phyloP scores from a whole-genome alignment of 352 stramenopile species.

The Globisporangium acanthophoron region DNA sequence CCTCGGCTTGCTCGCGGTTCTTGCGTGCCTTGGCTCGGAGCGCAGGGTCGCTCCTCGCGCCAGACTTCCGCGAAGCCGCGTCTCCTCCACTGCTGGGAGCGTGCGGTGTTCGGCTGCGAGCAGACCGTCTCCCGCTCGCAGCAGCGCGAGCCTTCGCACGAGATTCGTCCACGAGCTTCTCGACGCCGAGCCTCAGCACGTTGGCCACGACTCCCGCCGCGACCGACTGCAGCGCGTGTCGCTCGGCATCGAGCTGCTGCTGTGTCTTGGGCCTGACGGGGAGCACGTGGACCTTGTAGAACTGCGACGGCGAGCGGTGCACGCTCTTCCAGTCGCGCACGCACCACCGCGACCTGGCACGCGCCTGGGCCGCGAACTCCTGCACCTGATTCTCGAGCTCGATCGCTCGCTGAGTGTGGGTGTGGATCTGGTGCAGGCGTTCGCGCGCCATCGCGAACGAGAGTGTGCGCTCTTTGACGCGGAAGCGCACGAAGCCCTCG shows the following conservation, averaged over 20 bases:
- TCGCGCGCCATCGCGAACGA: constrained; percentile 21
- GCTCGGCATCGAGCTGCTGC: constrained; percentile 35
- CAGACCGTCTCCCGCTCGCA: constrained; percentile 2
- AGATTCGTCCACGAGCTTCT: constrained; percentile 23
- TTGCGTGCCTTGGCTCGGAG: constrained; percentile 14
- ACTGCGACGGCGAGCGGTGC: constrained; percentile 31
- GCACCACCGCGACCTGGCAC: constrained; percentile 50
- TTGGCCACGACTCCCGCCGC: constrained; percentile 26
- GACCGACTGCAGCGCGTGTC: constrained; percentile 15
- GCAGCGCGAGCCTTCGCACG: neutral
- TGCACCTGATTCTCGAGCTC: constrained; percentile 38
- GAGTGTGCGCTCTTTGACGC: constrained; percentile 41
- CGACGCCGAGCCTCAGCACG: constrained; percentile 27
- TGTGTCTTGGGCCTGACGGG: constrained; percentile 33
- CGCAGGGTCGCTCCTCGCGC: neutral
- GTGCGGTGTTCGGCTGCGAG: constrained; percentile 1
- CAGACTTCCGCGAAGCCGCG: neutral
- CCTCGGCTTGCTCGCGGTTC: constrained; percentile 26
- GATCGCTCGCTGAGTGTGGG: constrained; percentile 18
- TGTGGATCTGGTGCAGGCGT: constrained; percentile 29
- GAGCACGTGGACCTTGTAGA: constrained; percentile 50
- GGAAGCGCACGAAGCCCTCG: constrained; percentile 39
- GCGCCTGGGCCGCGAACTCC: constrained; percentile 34
- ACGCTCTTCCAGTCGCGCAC: constrained; percentile 45
- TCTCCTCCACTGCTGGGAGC: neutral